These are phyloP conservation scores for Medicago ruthenica DNA, from an alignment of 306 rosid genomes.

Conservation along the genomic window DNA sequence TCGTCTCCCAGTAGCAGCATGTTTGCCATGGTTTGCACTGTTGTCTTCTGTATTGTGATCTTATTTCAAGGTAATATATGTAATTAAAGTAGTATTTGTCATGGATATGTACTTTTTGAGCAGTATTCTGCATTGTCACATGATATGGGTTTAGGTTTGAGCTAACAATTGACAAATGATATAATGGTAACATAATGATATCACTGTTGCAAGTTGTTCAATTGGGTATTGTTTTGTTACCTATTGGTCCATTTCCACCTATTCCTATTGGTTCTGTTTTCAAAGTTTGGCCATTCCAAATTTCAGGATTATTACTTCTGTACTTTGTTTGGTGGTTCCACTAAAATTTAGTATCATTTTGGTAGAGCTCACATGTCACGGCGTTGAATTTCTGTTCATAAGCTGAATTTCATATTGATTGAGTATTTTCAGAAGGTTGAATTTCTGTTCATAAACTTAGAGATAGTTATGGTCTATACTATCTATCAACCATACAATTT, in stretches of 20 bases:
- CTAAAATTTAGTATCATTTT: too few relatives aligned
- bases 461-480: too few relatives aligned
- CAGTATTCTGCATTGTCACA: neutral
- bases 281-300: too few relatives aligned
- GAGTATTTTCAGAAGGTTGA: conserved; percentile 19
- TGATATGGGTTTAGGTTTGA: conserved; percentile 3
- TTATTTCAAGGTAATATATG: conserved; percentile 73
- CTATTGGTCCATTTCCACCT: too few relatives aligned
- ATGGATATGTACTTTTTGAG: conserved; percentile 12
- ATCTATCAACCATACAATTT: too few relatives aligned
- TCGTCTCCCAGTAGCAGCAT: conserved; percentile 60
- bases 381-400: neutral
- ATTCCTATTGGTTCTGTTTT: too few relatives aligned
- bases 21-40: conserved; percentile 73
- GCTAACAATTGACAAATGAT: conserved; percentile 33
- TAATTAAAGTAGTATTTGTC: conserved; percentile 5
- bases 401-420: neutral
- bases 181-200: neutral
- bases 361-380: neutral
- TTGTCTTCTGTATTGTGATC: conserved; percentile 79
- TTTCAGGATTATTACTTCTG: neutral
- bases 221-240: conserved; percentile 24
- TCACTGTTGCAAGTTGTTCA: conserved; percentile 23
- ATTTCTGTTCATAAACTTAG: neutral
- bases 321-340: too few relatives aligned